Base-by-base conservation (phyloP, 2,329 filamentous ascomycete genomes). In the Penicillium palitans region DNA sequence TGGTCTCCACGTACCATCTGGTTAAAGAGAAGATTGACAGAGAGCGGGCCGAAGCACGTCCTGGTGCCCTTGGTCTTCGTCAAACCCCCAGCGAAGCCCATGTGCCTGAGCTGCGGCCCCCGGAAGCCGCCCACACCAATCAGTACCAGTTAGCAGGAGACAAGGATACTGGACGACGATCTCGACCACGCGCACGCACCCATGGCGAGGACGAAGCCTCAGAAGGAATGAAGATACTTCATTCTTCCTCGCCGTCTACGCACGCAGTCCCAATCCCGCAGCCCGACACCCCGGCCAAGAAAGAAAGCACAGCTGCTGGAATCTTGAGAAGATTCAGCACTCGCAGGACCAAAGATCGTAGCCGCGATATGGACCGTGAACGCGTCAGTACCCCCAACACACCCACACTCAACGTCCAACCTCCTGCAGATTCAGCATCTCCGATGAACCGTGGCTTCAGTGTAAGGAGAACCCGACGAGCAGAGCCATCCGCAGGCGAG, bases 1-100 rank as follows among this genome's bases (percentile, higher is more conserved):
- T 98, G 15, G 82, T 98, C 8, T 98, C 95, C 1, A 88, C 99
- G 15, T 99, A 99, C 75, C 96, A 96, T 69, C 84, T 99, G 3
- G 95, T 96, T n/a, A 88, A 87, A 66, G 95, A 99, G 79, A 98
- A 98, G 78, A 86, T 91, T 63, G 91, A 96, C 50, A 87, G 91
- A 37, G 93, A 98, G 68, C 76, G 80, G 46, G 71, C 78, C 25
- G 83, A 86, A 65, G 73, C 77, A 39, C 87, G 86, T 59, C 84
- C 87, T 49, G 84, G 86, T 24, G 83, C 83, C 56, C 70, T 83
- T 29, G 79, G 80, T 21, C 79, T 88, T 69, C 84, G 84, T 17
- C 80, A 81, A 39, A 77, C 80, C 44, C 78, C 86, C 25, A 80
- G 81, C 42, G 83, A 89, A 51, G 79, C 88, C 51, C 81, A 84